Percentiles rank a stretch among this genome's conserved stretches.
Evolutionary conservation across 768 basidiomycete genomes (phyloP).

Genomic region (Mycena pura): DNA sequence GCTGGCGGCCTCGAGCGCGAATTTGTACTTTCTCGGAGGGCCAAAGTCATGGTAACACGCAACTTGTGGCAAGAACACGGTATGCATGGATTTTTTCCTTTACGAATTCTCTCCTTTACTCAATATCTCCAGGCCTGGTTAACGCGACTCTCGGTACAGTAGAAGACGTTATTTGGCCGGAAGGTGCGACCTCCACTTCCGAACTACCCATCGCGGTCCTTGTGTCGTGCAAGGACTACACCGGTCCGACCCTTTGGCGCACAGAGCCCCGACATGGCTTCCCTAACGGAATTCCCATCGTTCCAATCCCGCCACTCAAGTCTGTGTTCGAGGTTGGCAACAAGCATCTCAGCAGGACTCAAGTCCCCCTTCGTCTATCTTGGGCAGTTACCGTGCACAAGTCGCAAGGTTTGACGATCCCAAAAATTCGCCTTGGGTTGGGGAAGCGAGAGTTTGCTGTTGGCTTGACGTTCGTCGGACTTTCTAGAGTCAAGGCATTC

Average conservation of each 20-base stretch:
- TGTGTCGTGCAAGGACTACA: slow-evolving; percentile 21
- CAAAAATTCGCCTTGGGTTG: slow-evolving; percentile 69
- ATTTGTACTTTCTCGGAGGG: background rate
- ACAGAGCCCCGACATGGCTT: slow-evolving; percentile 2
- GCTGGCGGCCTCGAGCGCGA: slow-evolving; percentile 8
- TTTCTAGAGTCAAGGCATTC: slow-evolving; percentile 20
- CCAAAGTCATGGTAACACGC: slow-evolving; percentile 18
- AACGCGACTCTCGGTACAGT: slow-evolving; percentile 20
- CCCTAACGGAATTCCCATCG: slow-evolving; percentile 21
- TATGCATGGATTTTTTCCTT: no score
- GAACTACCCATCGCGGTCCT: slow-evolving; percentile 27
- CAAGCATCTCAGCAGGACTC: slow-evolving; percentile 5
- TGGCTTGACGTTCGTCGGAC: slow-evolving; percentile 23
- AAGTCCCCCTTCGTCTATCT: slow-evolving; percentile 66
- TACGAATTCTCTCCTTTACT: background rate
- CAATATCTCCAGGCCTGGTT: slow-evolving; percentile 9
- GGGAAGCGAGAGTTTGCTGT: slow-evolving; percentile 31
- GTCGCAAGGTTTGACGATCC: slow-evolving; percentile 75
- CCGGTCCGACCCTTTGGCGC: slow-evolving; percentile 26
- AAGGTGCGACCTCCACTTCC: slow-evolving; percentile 5
- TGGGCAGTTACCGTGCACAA: slow-evolving; percentile 83
- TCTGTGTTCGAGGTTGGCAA: slow-evolving; percentile 13
- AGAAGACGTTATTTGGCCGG: slow-evolving; percentile 24
- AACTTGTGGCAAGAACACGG: slow-evolving; percentile 21
- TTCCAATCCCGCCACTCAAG: slow-evolving; percentile 23